Base-by-base conservation (phyloP, 441 rosid genomes). In the Croton setiger region DNA sequence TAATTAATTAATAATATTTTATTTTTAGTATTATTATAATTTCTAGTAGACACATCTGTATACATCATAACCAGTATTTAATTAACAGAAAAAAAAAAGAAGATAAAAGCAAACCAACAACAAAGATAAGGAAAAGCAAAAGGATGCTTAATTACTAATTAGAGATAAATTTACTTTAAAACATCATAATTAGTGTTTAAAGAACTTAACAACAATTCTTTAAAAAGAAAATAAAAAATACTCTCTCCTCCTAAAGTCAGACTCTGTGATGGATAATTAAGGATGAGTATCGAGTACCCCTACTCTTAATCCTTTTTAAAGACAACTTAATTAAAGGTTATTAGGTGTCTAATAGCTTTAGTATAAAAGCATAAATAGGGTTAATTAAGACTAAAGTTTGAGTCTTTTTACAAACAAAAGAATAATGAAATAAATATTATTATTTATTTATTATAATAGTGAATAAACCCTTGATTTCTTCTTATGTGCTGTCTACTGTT, bases 401-500 rank as follows among this genome's bases (percentile, higher is more conserved):
- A 75, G 86, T 79, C 72, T 78, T 80, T 78, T 72, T 66, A 67
- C 75, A 74, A 59, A 44, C 27, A 74, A 78, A 63, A 76, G 73
- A 72, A 78, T 78, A 78, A 71, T 66, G 33, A 62, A n/a, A n/a
- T n/a, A n/a, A n/a, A n/a, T n/a, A n/a, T n/a, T n/a, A n/a, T n/a
- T n/a, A n/a, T n/a, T n/a, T n/a, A n/a, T n/a, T n/a, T n/a, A n/a
- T n/a, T n/a, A n/a, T n/a, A n/a, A n/a, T n/a, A n/a, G n/a, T n/a
- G n/a, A n/a, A n/a, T n/a, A n/a, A n/a, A n/a, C 41, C 41, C 41
- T 37, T 37, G 7, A 5, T 37, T 37, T 37, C 72, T 74, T 75
- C 73, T 79, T 57, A 68, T 76, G 74, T 81, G 80, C 45, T 86
- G 84, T 78, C 85, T 80, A 64, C 82, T 61, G 72, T 67, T 86